These are phyloP conservation scores for Kalanchoe fedtschenkoi DNA, from an alignment of 164 flowering plant genomes.

Conservation along the genomic window DNA sequence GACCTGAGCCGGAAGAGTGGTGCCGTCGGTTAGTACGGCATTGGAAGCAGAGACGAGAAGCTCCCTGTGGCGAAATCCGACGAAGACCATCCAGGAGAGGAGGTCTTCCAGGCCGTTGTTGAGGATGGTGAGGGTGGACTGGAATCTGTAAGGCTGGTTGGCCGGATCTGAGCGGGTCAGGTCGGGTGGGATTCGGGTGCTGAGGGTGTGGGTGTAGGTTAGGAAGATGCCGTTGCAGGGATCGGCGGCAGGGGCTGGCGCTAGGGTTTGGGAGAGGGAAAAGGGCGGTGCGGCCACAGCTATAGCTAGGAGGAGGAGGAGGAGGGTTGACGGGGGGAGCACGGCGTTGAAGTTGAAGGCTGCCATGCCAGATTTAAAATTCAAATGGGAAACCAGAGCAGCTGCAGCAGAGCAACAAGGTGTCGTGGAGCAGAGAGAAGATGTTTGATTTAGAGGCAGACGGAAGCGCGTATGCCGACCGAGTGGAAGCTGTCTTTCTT, in stretches of 20 bases:
- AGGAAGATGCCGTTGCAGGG: conserved; percentile 42
- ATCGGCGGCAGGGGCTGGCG: conserved; percentile 3
- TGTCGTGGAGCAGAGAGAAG: too few relatives aligned
- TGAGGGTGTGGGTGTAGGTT: conserved; percentile 22
- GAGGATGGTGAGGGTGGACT: conserved; percentile 26
- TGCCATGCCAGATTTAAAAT: too few relatives aligned
- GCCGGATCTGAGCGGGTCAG: conserved; percentile 10
- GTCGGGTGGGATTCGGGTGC: conserved; percentile 21
- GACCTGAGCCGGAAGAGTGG: conserved; percentile 46
- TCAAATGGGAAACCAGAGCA: too few relatives aligned
- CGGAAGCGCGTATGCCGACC: too few relatives aligned
- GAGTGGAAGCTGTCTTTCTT: too few relatives aligned
- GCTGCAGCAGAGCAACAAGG: too few relatives aligned
- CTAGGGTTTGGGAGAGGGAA: conserved; percentile 8
- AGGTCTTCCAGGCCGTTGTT: conserved; percentile 43
- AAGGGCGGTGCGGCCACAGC: conserved; percentile 6
- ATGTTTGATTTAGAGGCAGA: too few relatives aligned
- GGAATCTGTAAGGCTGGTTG: conserved; percentile 33
- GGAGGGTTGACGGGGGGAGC: neutral
- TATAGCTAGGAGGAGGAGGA: too few relatives aligned
- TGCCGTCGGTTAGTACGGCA: conserved; percentile 66
- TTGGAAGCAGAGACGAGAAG: conserved; percentile 58
- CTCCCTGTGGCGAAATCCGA: conserved; percentile 54
- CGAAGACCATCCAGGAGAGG: conserved; percentile 36
- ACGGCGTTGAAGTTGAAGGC: too few relatives aligned